A percentile compares a stretch with the other conserved stretches of the same genome.
phyloP scores from a whole-genome alignment of 2,329 filamentous ascomycete genomes.

The Monosporascus sp. region DNA sequence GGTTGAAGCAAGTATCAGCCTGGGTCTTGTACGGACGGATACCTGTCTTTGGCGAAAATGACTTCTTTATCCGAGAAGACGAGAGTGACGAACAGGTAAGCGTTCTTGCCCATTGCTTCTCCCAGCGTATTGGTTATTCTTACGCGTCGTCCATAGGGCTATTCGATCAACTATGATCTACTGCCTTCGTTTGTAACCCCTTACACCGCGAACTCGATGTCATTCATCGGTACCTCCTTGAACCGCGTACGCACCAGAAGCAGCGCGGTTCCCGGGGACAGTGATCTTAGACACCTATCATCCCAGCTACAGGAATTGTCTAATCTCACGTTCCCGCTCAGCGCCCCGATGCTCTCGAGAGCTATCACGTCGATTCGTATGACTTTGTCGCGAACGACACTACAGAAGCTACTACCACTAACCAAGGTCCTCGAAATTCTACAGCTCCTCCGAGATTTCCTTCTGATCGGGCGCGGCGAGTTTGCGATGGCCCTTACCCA shows the following conservation, averaged over 20 bases:
- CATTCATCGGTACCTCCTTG: slow-evolving; percentile 86
- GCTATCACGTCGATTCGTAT: slow-evolving; percentile 72
- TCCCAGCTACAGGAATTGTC: slow-evolving; percentile 67
- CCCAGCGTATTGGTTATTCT: not conserved
- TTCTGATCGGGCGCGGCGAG: slow-evolving; percentile 81
- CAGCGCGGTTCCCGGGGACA: slow-evolving; percentile 37
- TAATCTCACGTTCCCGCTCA: slow-evolving; percentile 67
- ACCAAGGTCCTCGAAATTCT: slow-evolving; percentile 72
- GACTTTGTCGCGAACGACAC: slow-evolving; percentile 75
- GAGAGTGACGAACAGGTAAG: slow-evolving; percentile 37
- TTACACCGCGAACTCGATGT: slow-evolving; percentile 71
- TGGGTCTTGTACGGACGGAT: slow-evolving; percentile 89
- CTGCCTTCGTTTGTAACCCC: slow-evolving; percentile 75
- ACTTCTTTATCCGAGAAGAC: slow-evolving; percentile 73
- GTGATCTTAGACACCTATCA: slow-evolving; percentile 57
- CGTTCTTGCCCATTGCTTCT: not conserved
- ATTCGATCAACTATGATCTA: slow-evolving; percentile 52
- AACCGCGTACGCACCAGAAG: slow-evolving; percentile 69
- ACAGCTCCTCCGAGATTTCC: slow-evolving; percentile 75
- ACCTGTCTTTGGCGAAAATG: slow-evolving; percentile 69
- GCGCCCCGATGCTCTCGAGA: slow-evolving; percentile 62
- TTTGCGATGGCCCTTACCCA: slow-evolving; percentile 83
- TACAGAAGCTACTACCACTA: slow-evolving; percentile 77
- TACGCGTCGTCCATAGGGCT: slow-evolving; percentile 40
- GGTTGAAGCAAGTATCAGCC: slow-evolving; percentile 83